Evolutionary conservation across 805 yeast species (phyloP).

Genomic region (Kodamaea kakaduensis): DNA sequence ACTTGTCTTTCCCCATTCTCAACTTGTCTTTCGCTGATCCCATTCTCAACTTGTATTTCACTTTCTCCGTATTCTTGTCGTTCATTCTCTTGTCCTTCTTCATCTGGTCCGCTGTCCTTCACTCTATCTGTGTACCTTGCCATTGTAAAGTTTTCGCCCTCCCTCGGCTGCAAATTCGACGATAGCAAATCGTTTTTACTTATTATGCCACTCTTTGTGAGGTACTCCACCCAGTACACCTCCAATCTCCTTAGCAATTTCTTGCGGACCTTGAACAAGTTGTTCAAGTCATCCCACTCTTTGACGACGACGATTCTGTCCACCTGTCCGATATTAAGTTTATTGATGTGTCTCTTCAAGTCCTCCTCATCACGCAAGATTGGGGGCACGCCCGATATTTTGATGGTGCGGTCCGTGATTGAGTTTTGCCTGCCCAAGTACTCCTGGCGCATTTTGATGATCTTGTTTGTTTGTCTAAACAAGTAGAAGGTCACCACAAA

Average conservation of each 20-base stretch:
- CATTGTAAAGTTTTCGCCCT: slow-evolving; percentile 28
- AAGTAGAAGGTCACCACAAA: slow-evolving; percentile 55
- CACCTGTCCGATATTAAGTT: slow-evolving; percentile 75
- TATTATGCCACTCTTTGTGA: slow-evolving; percentile 36
- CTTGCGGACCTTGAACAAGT: slow-evolving; percentile 57
- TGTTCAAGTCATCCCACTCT: slow-evolving; percentile 78
- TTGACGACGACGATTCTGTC: slow-evolving; percentile 73
- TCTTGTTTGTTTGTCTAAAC: slow-evolving; percentile 64
- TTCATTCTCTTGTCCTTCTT: slow-evolving; percentile 6
- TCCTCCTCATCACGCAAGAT: slow-evolving; percentile 68
- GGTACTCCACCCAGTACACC: slow-evolving; percentile 64
- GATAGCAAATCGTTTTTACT: slow-evolving; percentile 27
- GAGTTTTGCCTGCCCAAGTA: slow-evolving; percentile 84
- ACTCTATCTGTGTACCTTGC: slow-evolving; percentile 13
- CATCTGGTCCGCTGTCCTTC: no score
- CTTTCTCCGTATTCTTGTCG: slow-evolving; percentile 4
- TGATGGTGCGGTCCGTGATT: slow-evolving; percentile 85
- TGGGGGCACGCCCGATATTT: slow-evolving; percentile 85
- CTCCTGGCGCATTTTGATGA: slow-evolving; percentile 73
- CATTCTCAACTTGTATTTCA: slow-evolving; percentile 10
- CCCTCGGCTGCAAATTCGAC: slow-evolving; percentile 22
- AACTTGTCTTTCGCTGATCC: no score
- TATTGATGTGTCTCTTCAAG: slow-evolving; percentile 70
- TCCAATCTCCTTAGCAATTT: slow-evolving; percentile 57
- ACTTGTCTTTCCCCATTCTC: no score